Evolutionary conservation across 2,329 filamentous ascomycete species (phyloP).

Genomic region (Penicillium oxalicum): DNA sequence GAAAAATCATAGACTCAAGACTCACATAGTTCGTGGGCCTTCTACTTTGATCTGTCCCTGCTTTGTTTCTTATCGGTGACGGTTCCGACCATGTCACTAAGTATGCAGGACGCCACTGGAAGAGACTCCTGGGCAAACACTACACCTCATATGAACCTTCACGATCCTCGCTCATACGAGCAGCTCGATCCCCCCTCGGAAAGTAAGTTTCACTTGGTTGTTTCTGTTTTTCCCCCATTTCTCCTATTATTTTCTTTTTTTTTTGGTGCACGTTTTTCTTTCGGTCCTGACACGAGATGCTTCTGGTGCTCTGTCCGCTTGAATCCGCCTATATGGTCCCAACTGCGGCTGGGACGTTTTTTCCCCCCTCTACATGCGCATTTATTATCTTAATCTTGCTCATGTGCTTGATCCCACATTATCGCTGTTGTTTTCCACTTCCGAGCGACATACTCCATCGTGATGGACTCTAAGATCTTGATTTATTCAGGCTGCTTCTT

Average conservation of each 20-base stretch:
- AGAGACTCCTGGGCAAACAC: constrained; percentile 29
- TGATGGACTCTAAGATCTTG: too few species aligned
- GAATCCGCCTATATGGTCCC: too few species aligned
- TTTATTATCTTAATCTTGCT: too few species aligned
- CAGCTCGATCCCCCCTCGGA: constrained; percentile 14
- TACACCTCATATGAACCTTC: constrained; percentile 20
- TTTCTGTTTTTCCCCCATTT: neutral
- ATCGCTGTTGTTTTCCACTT: too few species aligned
- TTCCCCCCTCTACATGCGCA: too few species aligned
- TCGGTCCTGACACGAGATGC: too few species aligned
- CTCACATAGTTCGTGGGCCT: too few species aligned
- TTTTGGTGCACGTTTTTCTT: neutral
- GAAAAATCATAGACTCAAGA: too few species aligned
- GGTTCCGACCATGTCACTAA: constrained; percentile 24
- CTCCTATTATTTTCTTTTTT: neutral
- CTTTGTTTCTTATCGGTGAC: constrained; percentile 8
- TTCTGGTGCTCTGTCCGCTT: too few species aligned
- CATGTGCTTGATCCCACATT: too few species aligned
- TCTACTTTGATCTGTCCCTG: neutral
- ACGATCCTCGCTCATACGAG: constrained; percentile 24
- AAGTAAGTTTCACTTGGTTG: constrained; percentile 21
- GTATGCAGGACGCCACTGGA: constrained; percentile 24
- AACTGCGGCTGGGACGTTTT: too few species aligned
- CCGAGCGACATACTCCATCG: too few species aligned
- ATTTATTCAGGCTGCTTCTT: constrained; percentile 22